Evolutionary conservation across 371 early-diverging fungal species (phyloP), one percentile per base, ranked within the genome.

Genomic region (Saksenaea vasiformis): DNA sequence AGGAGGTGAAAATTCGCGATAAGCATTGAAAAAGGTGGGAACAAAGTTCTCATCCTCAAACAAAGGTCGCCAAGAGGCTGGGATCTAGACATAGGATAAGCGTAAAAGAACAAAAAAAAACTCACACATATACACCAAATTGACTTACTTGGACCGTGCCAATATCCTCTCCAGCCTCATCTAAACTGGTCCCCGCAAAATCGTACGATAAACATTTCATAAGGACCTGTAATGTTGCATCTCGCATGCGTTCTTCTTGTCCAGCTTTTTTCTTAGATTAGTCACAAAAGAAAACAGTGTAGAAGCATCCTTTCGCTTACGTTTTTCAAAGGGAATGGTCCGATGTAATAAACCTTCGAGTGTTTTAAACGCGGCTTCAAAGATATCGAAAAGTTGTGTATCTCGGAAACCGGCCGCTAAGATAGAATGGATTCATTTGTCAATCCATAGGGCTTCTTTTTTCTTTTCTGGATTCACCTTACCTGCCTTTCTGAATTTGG

Each of bases 141-240:
- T n/a, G n/a, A 31, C 31, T 77, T 62, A 92, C 87, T 77, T 94
- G 89, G 55, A 93, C 82, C 17, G 86, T 85, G 34, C 90, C 92
- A 36, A 84, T 79, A 57, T 96, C 95, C 65, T 95, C 95, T 3
- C 87, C 86, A 10, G 95, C 86, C 61, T 95, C 95, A 64, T 95
- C 95, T 5, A 89, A 83, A 39, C 87, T 85, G 22, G 95, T 87
- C 31, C 95, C 95, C 35, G 91, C 90, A 69, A 96, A 96, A 71
- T 95, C 95, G 77, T 92, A 96, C 0, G 83, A 78, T 47, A 95
- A 70, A 61, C 93, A 93, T 31, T 85, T 87, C 36, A 85, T 71
- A 64, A 94, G 76, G 26, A 94, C 78, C 61, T 71, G 68, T 54
- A 95, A 63, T 22, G 86, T 77, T 35, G 84, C 78, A 41, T 87